These are phyloP conservation scores for Russula virescens DNA, from an alignment of 768 basidiomycete genomes.

Conservation along the genomic window DNA sequence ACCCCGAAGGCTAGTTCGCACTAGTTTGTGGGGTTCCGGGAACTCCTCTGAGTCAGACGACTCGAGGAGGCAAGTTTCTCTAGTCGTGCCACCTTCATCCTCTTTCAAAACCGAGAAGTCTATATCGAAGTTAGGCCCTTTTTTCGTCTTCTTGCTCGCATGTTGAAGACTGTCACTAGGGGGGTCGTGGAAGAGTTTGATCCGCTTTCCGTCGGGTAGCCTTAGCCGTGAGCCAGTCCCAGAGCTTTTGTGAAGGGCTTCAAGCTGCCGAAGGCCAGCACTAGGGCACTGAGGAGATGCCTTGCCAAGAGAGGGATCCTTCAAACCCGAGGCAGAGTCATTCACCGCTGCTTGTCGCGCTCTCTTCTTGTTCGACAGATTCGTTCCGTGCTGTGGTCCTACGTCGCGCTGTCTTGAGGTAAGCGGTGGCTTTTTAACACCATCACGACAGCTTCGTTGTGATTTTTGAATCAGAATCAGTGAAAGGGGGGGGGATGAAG, in stretches of 20 bases:
- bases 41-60: slow-evolving; percentile 30
- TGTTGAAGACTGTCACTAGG: not conserved
- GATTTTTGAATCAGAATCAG: not conserved
- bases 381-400: slow-evolving; percentile 7
- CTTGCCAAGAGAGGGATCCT: not conserved
- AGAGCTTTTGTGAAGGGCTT: slow-evolving; percentile 21
- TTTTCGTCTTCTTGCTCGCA: slow-evolving; percentile 14
- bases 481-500: not conserved
- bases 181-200: slow-evolving; percentile 9
- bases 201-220: slow-evolving; percentile 18
- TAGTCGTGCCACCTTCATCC: slow-evolving; percentile 25
- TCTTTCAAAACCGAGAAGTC: slow-evolving; percentile 39
- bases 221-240: slow-evolving; percentile 13
- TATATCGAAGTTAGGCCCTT: slow-evolving; percentile 40
- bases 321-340: not conserved
- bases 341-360: not conserved
- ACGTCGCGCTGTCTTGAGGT: slow-evolving; percentile 31
- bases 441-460: slow-evolving; percentile 63
- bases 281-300: not conserved
- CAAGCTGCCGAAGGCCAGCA: slow-evolving; percentile 16
- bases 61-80: not conserved
- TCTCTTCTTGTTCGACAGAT: slow-evolving; percentile 1
- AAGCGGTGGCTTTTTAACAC: slow-evolving; percentile 48
- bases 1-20: slow-evolving; percentile 30
- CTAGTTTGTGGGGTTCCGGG: slow-evolving; percentile 30